Evolutionary conservation across 805 yeast genomes (phyloP), one percentile per base, ranked within the genome.

Genomic region (Monosporozyma siamensis): DNA sequence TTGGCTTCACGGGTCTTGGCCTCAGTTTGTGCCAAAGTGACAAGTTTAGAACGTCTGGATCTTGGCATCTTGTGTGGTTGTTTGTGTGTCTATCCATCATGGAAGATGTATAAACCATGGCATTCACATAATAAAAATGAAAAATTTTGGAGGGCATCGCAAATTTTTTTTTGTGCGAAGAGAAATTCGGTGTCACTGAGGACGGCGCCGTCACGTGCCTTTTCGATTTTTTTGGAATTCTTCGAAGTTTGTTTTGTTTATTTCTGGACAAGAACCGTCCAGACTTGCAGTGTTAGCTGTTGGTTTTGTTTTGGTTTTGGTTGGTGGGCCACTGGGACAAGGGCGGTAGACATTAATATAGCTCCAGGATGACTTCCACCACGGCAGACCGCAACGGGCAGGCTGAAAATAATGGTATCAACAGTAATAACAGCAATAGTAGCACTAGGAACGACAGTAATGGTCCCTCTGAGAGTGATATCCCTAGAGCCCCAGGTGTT

Each of bases 1-100:
- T 92, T 92, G 67, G 87, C 88, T 55, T 86, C 97, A 52, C 81
- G 80, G 40, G 96, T 96, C 62, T 92, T 92, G 67, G 88, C 92
- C 53, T 88, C 97, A 49, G 97, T 90, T 61, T 90, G 90, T 30
- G 99, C 92, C 54, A 92, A 72, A 11, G 97, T 85, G 47, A 92
- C 95, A 54, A 89, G 80, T 79, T 86, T 92, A 53, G 96, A 82
- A 77, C 97, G 90, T 64, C 80, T 89, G 29, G 97, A 88, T 75
- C 95, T 86, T 48, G 98, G 97, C 98, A 90, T 90, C 45, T 52
- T 68, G n/a, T 5, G 12, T 18, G 23, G 3, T 32, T 3, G 10
- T 32, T 6, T 17, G 11, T 15, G 21, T 30, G 5, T 17, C 34
- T 15, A 29, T 29, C 30, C 12, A 29, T 29, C 18, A 6, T 6